phyloP scores from a whole-genome alignment of 768 basidiomycete species.

The Agaricus blazei region DNA sequence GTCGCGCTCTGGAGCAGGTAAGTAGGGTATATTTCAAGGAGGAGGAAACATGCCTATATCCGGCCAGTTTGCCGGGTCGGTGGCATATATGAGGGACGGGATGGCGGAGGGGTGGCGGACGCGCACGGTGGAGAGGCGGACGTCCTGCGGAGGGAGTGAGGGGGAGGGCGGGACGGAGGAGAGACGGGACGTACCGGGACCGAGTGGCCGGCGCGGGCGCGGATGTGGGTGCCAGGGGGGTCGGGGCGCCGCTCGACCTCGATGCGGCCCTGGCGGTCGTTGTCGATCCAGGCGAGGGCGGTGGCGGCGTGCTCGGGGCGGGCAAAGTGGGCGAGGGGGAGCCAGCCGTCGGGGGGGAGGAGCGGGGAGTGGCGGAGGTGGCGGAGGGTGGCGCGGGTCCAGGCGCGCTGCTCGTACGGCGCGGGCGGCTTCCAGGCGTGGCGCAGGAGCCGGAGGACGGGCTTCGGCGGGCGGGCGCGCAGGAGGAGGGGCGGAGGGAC shows the following conservation, averaged over 20 bases:
- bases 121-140: neutral
- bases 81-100: neutral
- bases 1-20: neutral
- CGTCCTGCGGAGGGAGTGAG: neutral
- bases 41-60: neutral
- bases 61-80: constrained; percentile 3
- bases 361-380: constrained; percentile 1
- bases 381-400: neutral
- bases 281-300: neutral
- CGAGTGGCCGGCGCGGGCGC: neutral
- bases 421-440: neutral
- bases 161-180: neutral
- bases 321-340: constrained; percentile 1
- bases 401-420: neutral
- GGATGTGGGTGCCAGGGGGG: neutral
- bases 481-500: neutral
- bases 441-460: neutral
- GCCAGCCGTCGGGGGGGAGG: constrained; percentile 2
- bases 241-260: neutral
- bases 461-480: neutral
- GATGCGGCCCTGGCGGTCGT: neutral
- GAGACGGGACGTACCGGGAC: neutral
- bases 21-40: neutral
- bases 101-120: neutral
- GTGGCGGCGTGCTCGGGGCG: neutral